phyloP scores from a whole-genome alignment of 176 grass and related monocot genomes.

The Oropetium thomaeum region DNA sequence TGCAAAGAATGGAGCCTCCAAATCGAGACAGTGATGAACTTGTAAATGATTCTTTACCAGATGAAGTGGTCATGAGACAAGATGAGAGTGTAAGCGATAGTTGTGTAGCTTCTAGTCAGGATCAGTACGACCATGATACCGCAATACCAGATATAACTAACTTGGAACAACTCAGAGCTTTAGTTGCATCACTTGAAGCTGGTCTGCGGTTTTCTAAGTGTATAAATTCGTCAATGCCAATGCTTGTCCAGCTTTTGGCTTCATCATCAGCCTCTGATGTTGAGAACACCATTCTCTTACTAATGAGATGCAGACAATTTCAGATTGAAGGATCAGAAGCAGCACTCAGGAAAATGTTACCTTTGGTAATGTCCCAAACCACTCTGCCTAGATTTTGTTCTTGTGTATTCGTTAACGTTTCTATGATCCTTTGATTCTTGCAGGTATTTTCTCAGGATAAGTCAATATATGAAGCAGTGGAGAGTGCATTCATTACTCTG shows the following conservation, averaged over 20 bases:
- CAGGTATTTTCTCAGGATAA: conserved; percentile 99
- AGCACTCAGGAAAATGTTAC: conserved; percentile 85
- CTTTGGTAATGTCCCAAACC: conserved; percentile 57
- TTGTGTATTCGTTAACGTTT: conserved; percentile 4
- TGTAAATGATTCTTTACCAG: conserved; percentile 23
- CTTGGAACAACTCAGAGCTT: conserved; percentile 88
- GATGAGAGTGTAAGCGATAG: conserved; percentile 87
- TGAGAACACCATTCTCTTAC: conserved; percentile 82
- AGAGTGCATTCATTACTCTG: conserved; percentile 85
- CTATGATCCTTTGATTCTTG: conserved; percentile 20
- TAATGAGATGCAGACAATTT: conserved; percentile 98
- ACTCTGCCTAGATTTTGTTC: conserved; percentile 19
- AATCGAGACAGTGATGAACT: conserved; percentile 30
- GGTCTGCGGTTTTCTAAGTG: conserved; percentile 78
- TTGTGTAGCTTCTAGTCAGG: conserved; percentile 68
- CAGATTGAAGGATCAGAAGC: conserved; percentile 95
- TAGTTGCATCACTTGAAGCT: conserved; percentile 95
- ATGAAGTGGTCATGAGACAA: conserved; percentile 45
- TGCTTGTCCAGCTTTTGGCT: conserved; percentile 76
- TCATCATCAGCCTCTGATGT: conserved; percentile 94
- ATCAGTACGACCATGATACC: conserved; percentile 52
- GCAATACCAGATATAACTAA: conserved; percentile 69
- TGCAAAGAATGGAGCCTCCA: conserved; percentile 62
- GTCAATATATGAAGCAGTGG: conserved; percentile 95
- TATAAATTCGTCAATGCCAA: conserved; percentile 85